Conservation (phyloP, 768 basidiomycete species). For the Coprinopsis cinerea region DNA sequence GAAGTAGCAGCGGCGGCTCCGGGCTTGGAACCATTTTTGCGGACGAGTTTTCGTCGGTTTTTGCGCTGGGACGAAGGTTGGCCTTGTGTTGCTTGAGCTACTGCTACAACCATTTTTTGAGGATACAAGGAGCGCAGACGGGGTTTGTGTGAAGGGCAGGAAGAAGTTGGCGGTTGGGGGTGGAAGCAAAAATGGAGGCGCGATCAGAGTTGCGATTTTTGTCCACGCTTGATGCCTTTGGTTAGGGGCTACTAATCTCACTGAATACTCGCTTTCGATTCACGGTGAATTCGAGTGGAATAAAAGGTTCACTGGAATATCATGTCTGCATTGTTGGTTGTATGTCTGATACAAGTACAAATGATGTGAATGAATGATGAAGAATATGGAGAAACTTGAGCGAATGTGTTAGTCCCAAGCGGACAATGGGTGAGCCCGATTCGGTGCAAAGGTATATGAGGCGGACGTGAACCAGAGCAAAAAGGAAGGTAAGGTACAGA, state of each 20-base stretch:
- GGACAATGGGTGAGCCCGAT: background rate
- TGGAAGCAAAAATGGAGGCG: slow-evolving; percentile 8
- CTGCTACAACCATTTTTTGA: slow-evolving; percentile 38
- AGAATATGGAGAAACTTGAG: background rate
- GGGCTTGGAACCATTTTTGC: slow-evolving; percentile 23
- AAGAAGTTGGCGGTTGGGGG: background rate
- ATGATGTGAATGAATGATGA: background rate
- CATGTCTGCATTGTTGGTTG: background rate
- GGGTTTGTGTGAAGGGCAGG: background rate
- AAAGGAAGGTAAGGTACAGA: slow-evolving; percentile 1
- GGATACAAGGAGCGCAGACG: background rate
- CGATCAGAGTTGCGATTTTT: slow-evolving; percentile 1
- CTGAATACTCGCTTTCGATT: background rate
- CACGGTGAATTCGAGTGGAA: too few relatives aligned
- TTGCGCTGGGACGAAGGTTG: slow-evolving; percentile 20
- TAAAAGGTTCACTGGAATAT: too few relatives aligned
- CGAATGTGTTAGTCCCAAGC: background rate
- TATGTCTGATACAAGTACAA: background rate
- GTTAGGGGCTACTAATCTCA: background rate
- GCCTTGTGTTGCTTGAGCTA: slow-evolving; percentile 16
- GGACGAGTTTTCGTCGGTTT: slow-evolving; percentile 33
- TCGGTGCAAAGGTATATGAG: background rate
- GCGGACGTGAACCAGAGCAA: background rate
- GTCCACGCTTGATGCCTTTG: background rate
- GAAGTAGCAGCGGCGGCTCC: slow-evolving; percentile 10